A percentile compares a stretch with the other conserved stretches of the same genome.
Evolutionary conservation across 306 rosid genomes (phyloP).

Genomic region (Quercus berberidifolia): DNA sequence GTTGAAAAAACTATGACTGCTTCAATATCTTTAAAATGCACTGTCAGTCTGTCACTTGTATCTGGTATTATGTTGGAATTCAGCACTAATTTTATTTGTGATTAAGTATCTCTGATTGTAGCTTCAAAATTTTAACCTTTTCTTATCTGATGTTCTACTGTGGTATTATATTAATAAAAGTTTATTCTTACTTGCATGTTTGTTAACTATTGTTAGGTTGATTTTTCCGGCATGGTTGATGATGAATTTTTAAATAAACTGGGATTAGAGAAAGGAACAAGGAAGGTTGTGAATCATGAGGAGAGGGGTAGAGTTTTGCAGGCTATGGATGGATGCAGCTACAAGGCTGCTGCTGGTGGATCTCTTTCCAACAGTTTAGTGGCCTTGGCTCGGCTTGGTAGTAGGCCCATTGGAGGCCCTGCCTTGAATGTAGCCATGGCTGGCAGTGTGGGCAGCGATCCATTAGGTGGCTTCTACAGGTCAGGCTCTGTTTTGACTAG

Average conservation of each 20-base stretch:
- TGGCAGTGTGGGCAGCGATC: conserved; percentile 90
- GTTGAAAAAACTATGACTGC: neutral
- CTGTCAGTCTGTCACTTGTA: neutral
- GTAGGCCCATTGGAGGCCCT: conserved; percentile 45
- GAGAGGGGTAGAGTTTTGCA: conserved; percentile 88
- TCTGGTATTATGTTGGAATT: neutral
- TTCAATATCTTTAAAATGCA: neutral
- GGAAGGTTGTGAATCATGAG: conserved; percentile 87
- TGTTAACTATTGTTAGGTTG: conserved; percentile 51
- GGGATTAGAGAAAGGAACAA: conserved; percentile 83
- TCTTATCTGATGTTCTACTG: neutral
- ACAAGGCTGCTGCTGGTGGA: conserved; percentile 98
- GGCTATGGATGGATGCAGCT: conserved; percentile 97
- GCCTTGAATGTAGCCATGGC: conserved; percentile 83
- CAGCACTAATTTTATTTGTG: neutral
- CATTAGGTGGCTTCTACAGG: conserved; percentile 94
- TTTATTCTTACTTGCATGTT: neutral
- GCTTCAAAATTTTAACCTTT: neutral
- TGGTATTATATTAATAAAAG: neutral
- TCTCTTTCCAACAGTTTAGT: conserved; percentile 92
- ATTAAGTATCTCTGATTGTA: neutral
- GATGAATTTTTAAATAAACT: conserved; percentile 70
- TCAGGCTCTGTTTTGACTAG: conserved; percentile 20
- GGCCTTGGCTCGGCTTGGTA: conserved; percentile 89
- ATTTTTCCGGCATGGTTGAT: conserved; percentile 82